Evolutionary conservation across 768 basidiomycete genomes (phyloP), one percentile per base, ranked within the genome.

Genomic region (Sarcomyxa edulis): DNA sequence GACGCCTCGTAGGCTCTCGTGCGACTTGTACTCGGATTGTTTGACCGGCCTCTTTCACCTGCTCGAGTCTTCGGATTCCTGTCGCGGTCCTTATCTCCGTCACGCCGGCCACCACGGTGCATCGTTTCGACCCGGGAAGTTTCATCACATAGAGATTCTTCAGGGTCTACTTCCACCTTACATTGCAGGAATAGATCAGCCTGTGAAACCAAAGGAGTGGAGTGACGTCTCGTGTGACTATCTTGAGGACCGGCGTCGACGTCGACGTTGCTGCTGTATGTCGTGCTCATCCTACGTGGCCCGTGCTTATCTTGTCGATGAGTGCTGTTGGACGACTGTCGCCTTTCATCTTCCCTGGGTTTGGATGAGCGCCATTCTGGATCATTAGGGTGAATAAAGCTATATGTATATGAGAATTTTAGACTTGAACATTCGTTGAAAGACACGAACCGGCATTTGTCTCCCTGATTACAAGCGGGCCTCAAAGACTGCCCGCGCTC

Each of bases 331-430:
- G n/a, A n/a, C n/a, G n/a, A n/a, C n/a, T n/a, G n/a, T n/a, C n/a
- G n/a, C 19, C 38, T 39, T 11, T 31, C 10, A 22, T 19, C 23
- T 48, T 44, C 44, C 22, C 40, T 40, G 25, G 48, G 42, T 32
- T 46, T 51, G 14, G 50, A 30, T 37, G 52, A 50, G 5, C 55
- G 52, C 61, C 74, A 76, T 32, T 69, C 62, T 22, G 59, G 42
- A 49, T 77, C 75, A 32, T 49, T 57, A 21, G 74, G 74, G 44
- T 77, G 74, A 25, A 76, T 62, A 45, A 72, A 77, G 20, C 75
- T 61, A 27, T 30, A 26, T 11, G 26, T 10, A 24, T 19, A 16
- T 25, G 7, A 6, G 7, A 12, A 12, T 4, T 10, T 11, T 21
- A 32, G 5, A 23, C 20, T 8, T 10, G 11, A 23, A 30, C 24